A percentile compares a stretch with the other conserved stretches of the same genome.
Conservation (phyloP, 176 grass and related monocot species). For the Triticum aestivum region IWGSC_CS_RefSeq_v2.1 NC_057814.1:180628269-180628768, state of each 20-base stretch:
- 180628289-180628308: not conserved
- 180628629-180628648: not conserved
- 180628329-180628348: not conserved
- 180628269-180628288: not conserved
- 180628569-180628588: not conserved
- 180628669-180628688: not conserved
- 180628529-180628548: not conserved
- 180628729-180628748: not conserved
- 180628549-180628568: not conserved
- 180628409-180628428: constrained; percentile 7
- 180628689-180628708: not conserved
- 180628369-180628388: not conserved
- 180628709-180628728: not conserved
- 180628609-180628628: not conserved
- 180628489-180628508: not conserved
- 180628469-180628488: not conserved
- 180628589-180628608: not conserved
- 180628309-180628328: not conserved
- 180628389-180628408: not conserved
- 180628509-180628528: not conserved
- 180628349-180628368: not conserved
- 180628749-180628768: not conserved
- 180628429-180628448: not conserved
- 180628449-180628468: not conserved
- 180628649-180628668: not conserved